Evolutionary conservation across 352 stramenopile genomes (phyloP), one percentile per base, ranked within the genome.

Genomic region (Peronospora destructor): DNA sequence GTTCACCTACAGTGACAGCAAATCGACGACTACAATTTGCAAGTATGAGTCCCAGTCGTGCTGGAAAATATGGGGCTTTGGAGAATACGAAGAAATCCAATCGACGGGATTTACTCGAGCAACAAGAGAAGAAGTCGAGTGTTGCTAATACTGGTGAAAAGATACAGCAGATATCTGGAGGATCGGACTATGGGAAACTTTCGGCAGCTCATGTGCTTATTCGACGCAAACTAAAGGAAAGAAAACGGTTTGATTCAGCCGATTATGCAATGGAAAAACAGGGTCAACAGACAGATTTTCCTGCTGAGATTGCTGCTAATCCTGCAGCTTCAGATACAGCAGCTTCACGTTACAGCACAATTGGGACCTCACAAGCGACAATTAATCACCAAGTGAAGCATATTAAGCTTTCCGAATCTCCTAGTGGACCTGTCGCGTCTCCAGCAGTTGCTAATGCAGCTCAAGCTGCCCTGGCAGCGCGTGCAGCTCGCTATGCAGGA

Each of bases 181-280:
- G 29, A 1, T 71, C 73, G 19, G 73, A 83, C 28, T 88, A 86
- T 45, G 71, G 75, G 0, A 84, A 84, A 45, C 57, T 88, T 7
- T 77, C 66, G 16, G 77, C 77, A 0, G 73, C 67, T 0, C 81
- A 92, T 32, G 67, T 92, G n/a, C 54, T 92, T 11, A 75, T 92
- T 41, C 82, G 80, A 17, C 81, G 79, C 8, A 84, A 89, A 38
- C 48, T 92, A 11, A 82, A 85, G 47, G 82, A 92, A 47, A 73
- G 82, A 11, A 89, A 92, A 38, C 76, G 77, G 4, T 91, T 92
- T 23, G 79, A 91, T 50, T 92, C 82, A 25, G 79, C 79, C 0
- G 82, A 90, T 55, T 87, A 92, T 52, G 59, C 65, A 3, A 85
- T 88, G 75, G 71, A 85, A 41, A 64, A 66, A 39, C 68, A 81